phyloP scores from a whole-genome alignment of 176 grass and related monocot genomes.

The Luzula sylvatica region DNA sequence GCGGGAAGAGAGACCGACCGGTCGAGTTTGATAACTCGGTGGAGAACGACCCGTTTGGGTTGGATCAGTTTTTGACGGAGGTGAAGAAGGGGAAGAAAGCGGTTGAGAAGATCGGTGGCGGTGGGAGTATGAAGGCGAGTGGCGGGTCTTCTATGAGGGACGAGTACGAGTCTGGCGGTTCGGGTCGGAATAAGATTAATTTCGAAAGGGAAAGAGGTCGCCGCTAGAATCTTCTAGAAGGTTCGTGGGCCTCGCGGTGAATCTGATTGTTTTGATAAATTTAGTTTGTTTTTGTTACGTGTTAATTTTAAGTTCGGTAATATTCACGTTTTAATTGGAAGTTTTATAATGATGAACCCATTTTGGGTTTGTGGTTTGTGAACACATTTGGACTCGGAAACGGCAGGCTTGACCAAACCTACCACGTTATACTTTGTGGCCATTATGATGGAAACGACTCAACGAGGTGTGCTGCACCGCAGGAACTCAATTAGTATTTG shows the following conservation, averaged over 20 bases:
- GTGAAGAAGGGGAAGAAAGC: conserved; percentile 96
- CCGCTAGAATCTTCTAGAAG: no score
- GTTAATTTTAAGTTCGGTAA: no score
- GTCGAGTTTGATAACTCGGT: conserved; percentile 89
- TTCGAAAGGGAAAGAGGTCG: conserved; percentile 68
- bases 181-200: conserved; percentile 75
- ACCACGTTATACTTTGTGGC: no score
- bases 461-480: background rate
- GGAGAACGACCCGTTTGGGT: conserved; percentile 80
- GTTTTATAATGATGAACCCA: no score
- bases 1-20: conserved; percentile 75
- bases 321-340: no score
- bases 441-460: no score
- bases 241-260: background rate
- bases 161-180: conserved; percentile 77
- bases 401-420: no score
- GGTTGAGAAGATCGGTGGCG: conserved; percentile 81
- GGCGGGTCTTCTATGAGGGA: conserved; percentile 75
- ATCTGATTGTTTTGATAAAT: background rate
- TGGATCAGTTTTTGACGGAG: conserved; percentile 96
- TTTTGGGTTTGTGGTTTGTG: no score
- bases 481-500: no score
- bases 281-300: conserved; percentile 1
- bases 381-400: no score
- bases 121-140: conserved; percentile 93